Evolutionary conservation across 257 asterid genomes (phyloP).

Genomic region (Striga asiatica): DNA sequence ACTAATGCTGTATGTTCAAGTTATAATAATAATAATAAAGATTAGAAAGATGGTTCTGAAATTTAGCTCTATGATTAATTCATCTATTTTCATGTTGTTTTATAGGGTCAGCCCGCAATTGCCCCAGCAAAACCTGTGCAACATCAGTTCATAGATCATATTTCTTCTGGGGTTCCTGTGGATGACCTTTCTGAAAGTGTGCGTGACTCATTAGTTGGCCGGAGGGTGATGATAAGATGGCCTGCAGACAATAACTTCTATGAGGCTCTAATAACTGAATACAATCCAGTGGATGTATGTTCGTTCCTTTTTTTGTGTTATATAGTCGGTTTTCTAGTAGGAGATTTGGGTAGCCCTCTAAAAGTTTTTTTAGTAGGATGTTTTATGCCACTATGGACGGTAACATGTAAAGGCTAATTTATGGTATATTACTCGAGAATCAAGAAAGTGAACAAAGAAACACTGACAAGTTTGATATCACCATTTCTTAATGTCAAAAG

Average conservation of each 20-base stretch:
- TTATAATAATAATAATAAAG: not conserved
- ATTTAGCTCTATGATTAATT: conserved; percentile 6
- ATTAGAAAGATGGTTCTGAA: not conserved
- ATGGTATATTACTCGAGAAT: not conserved
- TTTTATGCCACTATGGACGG: not conserved
- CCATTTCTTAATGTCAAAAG: no score
- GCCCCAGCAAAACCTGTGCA: conserved; percentile 37
- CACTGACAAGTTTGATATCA: no score
- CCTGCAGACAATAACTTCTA: conserved; percentile 79
- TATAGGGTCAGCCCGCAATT: conserved; percentile 38
- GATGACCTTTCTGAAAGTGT: conserved; percentile 48
- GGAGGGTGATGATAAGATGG: conserved; percentile 95
- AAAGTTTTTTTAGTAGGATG: not conserved
- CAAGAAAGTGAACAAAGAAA: not conserved
- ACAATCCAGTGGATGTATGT: conserved; percentile 67
- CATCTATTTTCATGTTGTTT: conserved; percentile 12
- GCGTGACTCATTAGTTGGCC: conserved; percentile 54
- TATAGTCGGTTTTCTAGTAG: conserved; percentile 1
- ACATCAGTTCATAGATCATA: conserved; percentile 45
- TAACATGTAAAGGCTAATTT: conserved; percentile 1
- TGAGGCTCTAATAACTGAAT: conserved; percentile 73
- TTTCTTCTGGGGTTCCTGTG: conserved; percentile 40
- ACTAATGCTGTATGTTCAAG: conserved; percentile 39
- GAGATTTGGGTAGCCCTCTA: conserved; percentile 10
- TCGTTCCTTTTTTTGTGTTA: not conserved